Base-by-base conservation (phyloP, 2,329 filamentous ascomycete species). In the Aspergillus ochraceoroseus region DNA sequence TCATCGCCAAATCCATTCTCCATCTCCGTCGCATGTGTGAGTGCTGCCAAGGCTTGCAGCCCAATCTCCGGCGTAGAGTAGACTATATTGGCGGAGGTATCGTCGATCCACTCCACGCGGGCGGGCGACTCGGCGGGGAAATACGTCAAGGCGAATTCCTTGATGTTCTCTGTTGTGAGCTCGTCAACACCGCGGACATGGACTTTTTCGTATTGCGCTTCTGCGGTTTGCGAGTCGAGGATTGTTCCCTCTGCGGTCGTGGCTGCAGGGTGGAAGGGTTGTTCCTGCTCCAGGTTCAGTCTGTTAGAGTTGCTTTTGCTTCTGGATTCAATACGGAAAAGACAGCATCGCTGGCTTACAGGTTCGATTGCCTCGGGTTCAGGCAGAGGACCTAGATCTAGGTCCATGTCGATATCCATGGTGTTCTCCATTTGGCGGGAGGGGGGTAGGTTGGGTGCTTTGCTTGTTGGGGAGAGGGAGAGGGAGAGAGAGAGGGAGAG, bases 91-190 rank as follows among this genome's bases (percentile, higher is more conserved):
- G 87, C 87, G 0, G 87, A 90, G 5, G 79, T 82, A 64, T 98
- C 92, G 62, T 96, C 87, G 51, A 98, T 87, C 92, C 92, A 98
- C 67, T 96, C 88, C 48, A 95, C 73, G 46, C 77, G 75, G 41
- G 76, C 70, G 41, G 81, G 71, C 37, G 69, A 58, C 40, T 74
- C 71, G 9, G 65, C 61, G 23, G 73, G 68, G 56, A 77, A 87
- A 62, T 92, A 77, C 48, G 85, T 75, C 32, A 72, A 66, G 6
- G 87, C 78, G 55, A 88, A 95, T 44, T 76, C 72, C 53, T 84
- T 82, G 54, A 96, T 83, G 49, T 95, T 80, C 40, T 80, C 75
- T 18, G 88, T 88, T 20, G 83, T 86, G 59, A 96, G 71, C 29
- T 83, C 79, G 57, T 94, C 84, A 3, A 96, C 75, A 13, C 90